Evolutionary conservation across 148 eudicot species (phyloP), one percentile per base, ranked within the genome.

Genomic region (Limonium bicolor): DNA sequence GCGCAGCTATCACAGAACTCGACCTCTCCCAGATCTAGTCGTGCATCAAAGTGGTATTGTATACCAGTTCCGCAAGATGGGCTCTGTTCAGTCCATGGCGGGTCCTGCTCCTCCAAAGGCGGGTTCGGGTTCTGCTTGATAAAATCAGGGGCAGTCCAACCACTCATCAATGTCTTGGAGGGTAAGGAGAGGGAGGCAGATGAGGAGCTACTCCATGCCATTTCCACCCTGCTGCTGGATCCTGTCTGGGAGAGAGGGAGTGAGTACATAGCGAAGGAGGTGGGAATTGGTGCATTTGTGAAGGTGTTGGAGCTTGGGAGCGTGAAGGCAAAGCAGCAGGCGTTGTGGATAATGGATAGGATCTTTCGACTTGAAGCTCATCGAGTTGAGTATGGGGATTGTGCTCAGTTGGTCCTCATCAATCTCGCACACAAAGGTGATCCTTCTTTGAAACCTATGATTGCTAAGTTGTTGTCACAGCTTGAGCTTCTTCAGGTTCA

Each of bases 401-500:
- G 61, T 48, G 87, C 84, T 24, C 84, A 80, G 61, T 67, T 52
- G 21, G 70, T 80, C 48, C 61, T 83, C 16, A 79, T 83, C 22
- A 66, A 68, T 61, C 65, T 83, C 27, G 71, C 87, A n/a, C 94
- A 90, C 23, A 74, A 68, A 27, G 93, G 68, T 4, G 84, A 84
- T 47, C 66, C 68, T 1, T 14, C 31, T 55, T 51, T 90, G 45
- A 75, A 69, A 53, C 67, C 87, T 0, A 36, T 14, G 5, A 68
- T 69, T 33, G 97, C 95, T 27, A 80, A 69, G 61, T 11, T 90
- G 32, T 50, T 90, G 64, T 86, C 87, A 14, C 85, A 77, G 29
- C 95, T 90, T 39, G 85, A 85, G 47, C 60, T 90, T 16, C 52
- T 90, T 73, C 97, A 84, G 53, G 61, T 50, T 24, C 97, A 90